Percentiles rank a stretch among this genome's conserved stretches.
phyloP scores from a whole-genome alignment of 2,329 filamentous ascomycete species.

The Macroventuria anomochaeta region DNA sequence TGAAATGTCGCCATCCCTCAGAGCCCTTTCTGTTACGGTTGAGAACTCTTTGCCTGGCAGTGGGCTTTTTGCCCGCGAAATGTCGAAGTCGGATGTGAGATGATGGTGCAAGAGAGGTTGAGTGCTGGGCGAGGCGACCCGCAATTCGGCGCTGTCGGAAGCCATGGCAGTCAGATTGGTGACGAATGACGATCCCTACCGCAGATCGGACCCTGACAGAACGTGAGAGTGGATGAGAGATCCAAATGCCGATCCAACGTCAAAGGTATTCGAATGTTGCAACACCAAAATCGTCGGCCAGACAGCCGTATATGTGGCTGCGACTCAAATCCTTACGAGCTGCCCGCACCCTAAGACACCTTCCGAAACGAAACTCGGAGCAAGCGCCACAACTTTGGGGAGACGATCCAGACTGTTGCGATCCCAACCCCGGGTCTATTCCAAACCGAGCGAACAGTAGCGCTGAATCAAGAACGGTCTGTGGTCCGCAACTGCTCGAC shows the following conservation, averaged over 20 bases:
- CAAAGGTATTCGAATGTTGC: neutral
- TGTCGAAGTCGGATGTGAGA: slow-evolving; percentile 26
- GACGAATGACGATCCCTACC: slow-evolving; percentile 14
- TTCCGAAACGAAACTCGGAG: slow-evolving; percentile 24
- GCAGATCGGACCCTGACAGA: slow-evolving; percentile 18
- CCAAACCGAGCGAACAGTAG: slow-evolving; percentile 8
- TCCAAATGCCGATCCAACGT: neutral
- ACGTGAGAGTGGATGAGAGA: slow-evolving; percentile 2
- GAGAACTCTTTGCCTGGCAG: slow-evolving; percentile 24
- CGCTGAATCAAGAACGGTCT: slow-evolving; percentile 13
- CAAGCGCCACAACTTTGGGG: slow-evolving; percentile 13
- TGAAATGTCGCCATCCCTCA: slow-evolving; percentile 37
- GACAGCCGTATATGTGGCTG: slow-evolving; percentile 12
- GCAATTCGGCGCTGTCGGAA: slow-evolving; percentile 22
- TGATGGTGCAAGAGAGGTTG: slow-evolving; percentile 34
- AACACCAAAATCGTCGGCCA: slow-evolving; percentile 1
- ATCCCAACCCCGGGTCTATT: slow-evolving; percentile 5
- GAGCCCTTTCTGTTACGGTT: slow-evolving; percentile 13
- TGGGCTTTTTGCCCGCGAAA: slow-evolving; percentile 20
- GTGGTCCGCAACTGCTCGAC: slow-evolving; percentile 6
- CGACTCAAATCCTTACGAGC: neutral
- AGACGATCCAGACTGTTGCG: slow-evolving; percentile 22
- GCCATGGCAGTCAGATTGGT: slow-evolving; percentile 22
- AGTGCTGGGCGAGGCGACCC: slow-evolving; percentile 16
- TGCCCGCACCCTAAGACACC: slow-evolving; percentile 16